Evolutionary conservation across 1,139 yeast genomes (phyloP).

Genomic region (Wickerhamiella pararugosa): DNA sequence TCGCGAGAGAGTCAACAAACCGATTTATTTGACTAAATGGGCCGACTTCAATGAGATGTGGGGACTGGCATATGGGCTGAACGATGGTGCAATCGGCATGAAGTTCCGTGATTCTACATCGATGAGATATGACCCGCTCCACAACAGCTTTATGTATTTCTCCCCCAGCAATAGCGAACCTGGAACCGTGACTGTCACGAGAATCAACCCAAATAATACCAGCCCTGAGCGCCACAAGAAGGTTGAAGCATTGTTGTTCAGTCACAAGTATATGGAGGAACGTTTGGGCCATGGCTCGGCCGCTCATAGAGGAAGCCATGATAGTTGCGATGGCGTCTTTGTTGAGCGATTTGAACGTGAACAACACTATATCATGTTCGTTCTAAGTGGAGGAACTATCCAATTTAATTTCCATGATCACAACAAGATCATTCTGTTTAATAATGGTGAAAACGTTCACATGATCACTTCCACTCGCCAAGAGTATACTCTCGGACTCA

Average conservation of each 20-base stretch:
- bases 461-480: slow-evolving; percentile 32
- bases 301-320: slow-evolving; percentile 25
- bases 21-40: slow-evolving; percentile 71
- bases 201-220: slow-evolving; percentile 5
- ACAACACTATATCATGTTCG: slow-evolving; percentile 76
- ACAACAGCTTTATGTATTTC: slow-evolving; percentile 12
- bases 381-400: slow-evolving; percentile 78
- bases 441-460: slow-evolving; percentile 60
- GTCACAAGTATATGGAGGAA: slow-evolving; percentile 25
- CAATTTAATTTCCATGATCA: slow-evolving; percentile 95
- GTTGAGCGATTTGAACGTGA: slow-evolving; percentile 19
- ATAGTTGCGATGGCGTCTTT: slow-evolving; percentile 42
- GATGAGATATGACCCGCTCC: slow-evolving; percentile 37
- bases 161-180: slow-evolving; percentile 5
- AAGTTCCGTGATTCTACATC: slow-evolving; percentile 74
- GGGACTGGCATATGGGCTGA: slow-evolving; percentile 87
- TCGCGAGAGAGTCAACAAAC: slow-evolving; percentile 1
- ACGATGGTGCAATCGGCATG: slow-evolving; percentile 87
- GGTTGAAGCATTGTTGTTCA: slow-evolving; percentile 20
- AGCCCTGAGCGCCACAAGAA: slow-evolving; percentile 17
- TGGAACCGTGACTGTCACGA: slow-evolving; percentile 7
- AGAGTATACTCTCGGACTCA: slow-evolving; percentile 9
- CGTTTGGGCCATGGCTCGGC: slow-evolving; percentile 25
- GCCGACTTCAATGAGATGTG: slow-evolving; percentile 93
- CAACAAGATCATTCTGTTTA: slow-evolving; percentile 69